phyloP scores from a whole-genome alignment of 2,329 filamentous ascomycete species.

The Scedosporium apiospermum region DNA sequence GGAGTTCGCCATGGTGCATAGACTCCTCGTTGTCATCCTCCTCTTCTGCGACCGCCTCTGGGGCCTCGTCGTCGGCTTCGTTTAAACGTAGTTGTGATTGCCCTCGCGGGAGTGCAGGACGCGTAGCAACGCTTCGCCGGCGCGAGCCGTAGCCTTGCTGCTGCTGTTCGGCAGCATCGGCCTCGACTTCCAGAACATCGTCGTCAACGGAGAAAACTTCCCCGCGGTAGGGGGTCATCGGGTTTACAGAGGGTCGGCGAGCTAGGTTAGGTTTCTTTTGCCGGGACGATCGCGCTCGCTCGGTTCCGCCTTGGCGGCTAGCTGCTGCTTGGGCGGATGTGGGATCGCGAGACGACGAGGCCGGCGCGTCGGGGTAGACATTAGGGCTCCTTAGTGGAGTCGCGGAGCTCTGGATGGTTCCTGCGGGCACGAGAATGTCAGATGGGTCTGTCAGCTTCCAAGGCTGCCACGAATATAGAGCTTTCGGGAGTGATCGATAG shows the following conservation, averaged over 20 bases:
- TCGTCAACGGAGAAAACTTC: constrained; percentile 89
- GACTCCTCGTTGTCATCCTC: constrained; percentile 20
- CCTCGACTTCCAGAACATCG: constrained; percentile 69
- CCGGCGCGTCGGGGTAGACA: constrained; percentile 5
- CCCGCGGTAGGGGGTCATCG: constrained; percentile 64
- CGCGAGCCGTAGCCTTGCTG: constrained; percentile 16
- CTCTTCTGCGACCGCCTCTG: constrained; percentile 5
- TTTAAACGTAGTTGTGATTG: constrained; percentile 22
- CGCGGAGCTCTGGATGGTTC: constrained; percentile 22
- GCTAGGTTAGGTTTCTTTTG: constrained; percentile 64
- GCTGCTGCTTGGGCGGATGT: constrained; percentile 29
- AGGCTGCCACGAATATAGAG: not conserved
- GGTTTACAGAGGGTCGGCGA: constrained; percentile 65
- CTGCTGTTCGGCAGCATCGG: constrained; percentile 39
- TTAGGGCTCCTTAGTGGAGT: not conserved
- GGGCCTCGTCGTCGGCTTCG: constrained; percentile 28
- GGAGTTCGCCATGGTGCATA: constrained; percentile 26
- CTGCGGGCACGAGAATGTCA: constrained; percentile 12
- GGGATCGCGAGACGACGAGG: constrained; percentile 24
- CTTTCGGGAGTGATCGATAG: not conserved
- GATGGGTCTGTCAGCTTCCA: not conserved
- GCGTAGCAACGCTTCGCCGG: not conserved
- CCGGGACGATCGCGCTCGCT: constrained; percentile 39
- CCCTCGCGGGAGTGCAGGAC: not conserved
- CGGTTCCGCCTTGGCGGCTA: constrained; percentile 33